Percentiles rank a stretch among this genome's conserved stretches.
These are phyloP conservation scores for Cubamyces lactineus DNA, from an alignment of 768 basidiomycete genomes.

Conservation along the genomic window DNA sequence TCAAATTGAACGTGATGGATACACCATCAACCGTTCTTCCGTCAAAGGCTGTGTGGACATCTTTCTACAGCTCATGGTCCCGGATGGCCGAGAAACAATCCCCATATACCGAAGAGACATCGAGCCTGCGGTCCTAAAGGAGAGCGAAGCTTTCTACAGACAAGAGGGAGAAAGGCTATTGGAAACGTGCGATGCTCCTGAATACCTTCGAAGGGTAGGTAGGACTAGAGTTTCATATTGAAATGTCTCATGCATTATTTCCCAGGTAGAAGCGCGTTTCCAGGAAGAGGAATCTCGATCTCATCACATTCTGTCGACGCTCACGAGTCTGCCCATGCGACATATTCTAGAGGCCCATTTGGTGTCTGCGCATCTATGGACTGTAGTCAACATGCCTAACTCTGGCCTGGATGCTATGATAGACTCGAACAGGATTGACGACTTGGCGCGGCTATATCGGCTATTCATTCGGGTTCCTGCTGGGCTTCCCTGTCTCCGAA, in stretches of 20 bases:
- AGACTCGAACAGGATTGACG: constrained; percentile 74
- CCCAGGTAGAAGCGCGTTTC: constrained; percentile 79
- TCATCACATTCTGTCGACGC: constrained; percentile 81
- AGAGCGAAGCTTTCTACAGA: constrained; percentile 80
- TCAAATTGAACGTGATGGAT: constrained; percentile 89
- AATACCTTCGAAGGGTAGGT: constrained; percentile 78
- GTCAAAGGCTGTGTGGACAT: constrained; percentile 90
- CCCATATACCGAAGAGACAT: constrained; percentile 84
- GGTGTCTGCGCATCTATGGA: constrained; percentile 73
- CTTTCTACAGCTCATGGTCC: constrained; percentile 66
- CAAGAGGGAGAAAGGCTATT: constrained; percentile 73
- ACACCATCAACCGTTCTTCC: constrained; percentile 87
- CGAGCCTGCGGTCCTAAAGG: constrained; percentile 78
- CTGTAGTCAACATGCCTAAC: constrained; percentile 75
- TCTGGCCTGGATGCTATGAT: constrained; percentile 91
- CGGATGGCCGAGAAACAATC: constrained; percentile 41
- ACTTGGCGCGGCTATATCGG: constrained; percentile 77
- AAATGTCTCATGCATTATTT: constrained; percentile 12
- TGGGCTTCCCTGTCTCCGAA: constrained; percentile 67
- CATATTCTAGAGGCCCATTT: constrained; percentile 79
- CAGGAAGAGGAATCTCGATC: constrained; percentile 82
- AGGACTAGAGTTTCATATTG: neutral
- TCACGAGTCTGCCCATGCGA: constrained; percentile 69
- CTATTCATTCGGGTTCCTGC: constrained; percentile 69
- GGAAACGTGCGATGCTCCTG: constrained; percentile 75